Base-by-base conservation (phyloP, 345 rosid species). In the Salix purpurea region DNA sequence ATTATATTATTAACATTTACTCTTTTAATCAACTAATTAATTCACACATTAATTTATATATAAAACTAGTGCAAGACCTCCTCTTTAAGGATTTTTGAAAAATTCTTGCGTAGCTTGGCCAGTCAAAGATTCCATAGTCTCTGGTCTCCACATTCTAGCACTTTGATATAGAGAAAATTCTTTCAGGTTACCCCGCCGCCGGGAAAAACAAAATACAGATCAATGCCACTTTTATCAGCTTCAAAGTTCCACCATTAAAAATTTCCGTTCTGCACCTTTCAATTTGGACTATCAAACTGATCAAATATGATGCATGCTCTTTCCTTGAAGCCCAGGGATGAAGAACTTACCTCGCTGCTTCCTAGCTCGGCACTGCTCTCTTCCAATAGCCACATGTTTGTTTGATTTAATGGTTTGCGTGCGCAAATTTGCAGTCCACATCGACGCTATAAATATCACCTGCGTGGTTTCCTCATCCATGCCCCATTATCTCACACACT, bases 271-370 rank as follows among this genome's bases (percentile, higher is more conserved):
- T 40, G 32, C 65, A 34, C 62, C 76, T 68, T 68, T 76, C 85
- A 80, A 69, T 34, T 78, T 86, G 64, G 80, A 84, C 89, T 82
- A 66, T 76, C 76, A 79, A 84, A 18, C 9, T 13, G 21, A 10
- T 34, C 40, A 54, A n/a, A 15, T 23, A 18, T 16, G 0, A 48
- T 71, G 6, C 30, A 18, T 34, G 36, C 36, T 40, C 44, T 14
- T 30, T 42, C 8, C 11, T 56, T 54, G 16, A 30, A 16, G 39
- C 32, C 62, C 3, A 19, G 7, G 60, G 7, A 19, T 54, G 7
- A 67, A 65, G 79, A 87, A 83, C 26, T 73, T 77, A 79, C 85
- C 76, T 39, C 24, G 86, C 32, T 72, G 79, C 23, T 86, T 86
- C 88, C 81, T n/a, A 8, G n/a, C 44, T 1, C 21, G 21, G 13